Conservation (phyloP, 306 rosid genomes). For the Geum urbanum region DNA sequence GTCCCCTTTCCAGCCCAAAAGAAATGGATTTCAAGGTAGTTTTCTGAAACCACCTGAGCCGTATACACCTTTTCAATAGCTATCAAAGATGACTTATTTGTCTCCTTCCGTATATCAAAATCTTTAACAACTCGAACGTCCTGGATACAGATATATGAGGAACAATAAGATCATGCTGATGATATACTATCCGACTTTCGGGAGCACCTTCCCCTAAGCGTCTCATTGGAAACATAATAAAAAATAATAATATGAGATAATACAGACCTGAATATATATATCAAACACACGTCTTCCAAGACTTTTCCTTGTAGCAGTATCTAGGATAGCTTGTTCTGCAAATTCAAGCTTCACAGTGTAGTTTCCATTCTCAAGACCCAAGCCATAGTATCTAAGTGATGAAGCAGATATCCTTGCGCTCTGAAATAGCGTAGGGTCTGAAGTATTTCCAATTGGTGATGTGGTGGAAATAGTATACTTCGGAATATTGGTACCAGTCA, state of each 20-base stretch:
- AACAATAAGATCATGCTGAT: neutral
- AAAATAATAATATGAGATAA: neutral
- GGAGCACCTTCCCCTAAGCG: neutral
- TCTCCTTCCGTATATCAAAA: conserved; percentile 63
- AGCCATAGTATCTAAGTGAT: conserved; percentile 75
- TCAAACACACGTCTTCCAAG: conserved; percentile 70
- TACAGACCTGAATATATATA: conserved; percentile 63
- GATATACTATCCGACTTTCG: neutral
- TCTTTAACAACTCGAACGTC: conserved; percentile 50
- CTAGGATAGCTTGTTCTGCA: conserved; percentile 43
- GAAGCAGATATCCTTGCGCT: conserved; percentile 70
- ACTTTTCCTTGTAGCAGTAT: conserved; percentile 45
- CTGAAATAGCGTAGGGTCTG: conserved; percentile 51
- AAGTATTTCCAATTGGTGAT: conserved; percentile 37
- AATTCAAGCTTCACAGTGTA: conserved; percentile 66
- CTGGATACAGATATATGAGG: conserved; percentile 30
- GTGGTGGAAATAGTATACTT: conserved; percentile 20
- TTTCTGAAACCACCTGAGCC: conserved; percentile 58
- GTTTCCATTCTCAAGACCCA: conserved; percentile 63
- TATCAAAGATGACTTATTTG: conserved; percentile 43
- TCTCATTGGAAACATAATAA: neutral
- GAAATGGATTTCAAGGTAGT: conserved; percentile 70
- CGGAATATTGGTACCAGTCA: conserved; percentile 29
- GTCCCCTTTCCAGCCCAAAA: conserved; percentile 94
- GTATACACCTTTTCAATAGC: conserved; percentile 34